Conservation (phyloP, 2,329 filamentous ascomycete genomes). For the Clathrospora elynae region DNA sequence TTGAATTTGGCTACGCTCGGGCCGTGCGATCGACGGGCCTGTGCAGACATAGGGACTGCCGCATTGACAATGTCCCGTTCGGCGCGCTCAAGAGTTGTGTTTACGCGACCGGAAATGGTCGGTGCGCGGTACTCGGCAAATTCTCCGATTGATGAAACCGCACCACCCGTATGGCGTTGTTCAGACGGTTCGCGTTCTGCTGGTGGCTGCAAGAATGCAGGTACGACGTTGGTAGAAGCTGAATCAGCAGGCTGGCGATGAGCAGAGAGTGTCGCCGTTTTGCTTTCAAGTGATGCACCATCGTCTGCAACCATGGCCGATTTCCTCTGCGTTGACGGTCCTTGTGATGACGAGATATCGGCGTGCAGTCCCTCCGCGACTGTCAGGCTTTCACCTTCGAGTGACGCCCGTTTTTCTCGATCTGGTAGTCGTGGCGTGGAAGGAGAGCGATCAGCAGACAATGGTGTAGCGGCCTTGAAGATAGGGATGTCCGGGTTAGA, state of each 20-base stretch:
- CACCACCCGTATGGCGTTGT: too few species aligned
- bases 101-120: conserved; percentile 12
- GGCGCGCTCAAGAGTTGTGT: conserved; percentile 9
- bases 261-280: neutral
- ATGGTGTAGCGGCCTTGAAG: neutral
- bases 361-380: too few species aligned
- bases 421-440: neutral
- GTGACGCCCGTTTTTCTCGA: neutral
- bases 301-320: neutral
- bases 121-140: conserved; percentile 16
- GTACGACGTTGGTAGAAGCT: neutral
- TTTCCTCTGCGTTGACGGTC: neutral
- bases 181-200: too few species aligned
- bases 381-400: neutral
- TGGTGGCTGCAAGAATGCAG: conserved; percentile 2
- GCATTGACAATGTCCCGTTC: neutral
- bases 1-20: neutral
- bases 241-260: neutral
- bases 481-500: neutral
- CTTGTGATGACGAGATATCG: too few species aligned
- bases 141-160: conserved; percentile 9
- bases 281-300: neutral
- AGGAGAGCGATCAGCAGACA: neutral
- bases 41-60: neutral
- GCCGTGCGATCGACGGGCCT: neutral